phyloP scores from a whole-genome alignment of 257 asterid species.

The Solanum medicagineum region DNA sequence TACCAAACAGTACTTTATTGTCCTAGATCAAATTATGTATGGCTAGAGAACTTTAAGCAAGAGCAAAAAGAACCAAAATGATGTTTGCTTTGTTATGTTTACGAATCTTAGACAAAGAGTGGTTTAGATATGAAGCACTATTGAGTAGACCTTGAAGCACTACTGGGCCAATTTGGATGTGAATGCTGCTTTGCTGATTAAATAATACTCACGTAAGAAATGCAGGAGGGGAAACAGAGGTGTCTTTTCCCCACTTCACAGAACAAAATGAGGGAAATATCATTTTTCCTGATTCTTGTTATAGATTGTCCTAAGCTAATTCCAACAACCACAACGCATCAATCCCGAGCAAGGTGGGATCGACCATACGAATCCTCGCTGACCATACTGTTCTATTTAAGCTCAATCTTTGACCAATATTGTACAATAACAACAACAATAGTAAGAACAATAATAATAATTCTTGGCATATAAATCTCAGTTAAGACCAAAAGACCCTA shows the following conservation, averaged over 20 bases:
- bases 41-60: neutral
- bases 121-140: neutral
- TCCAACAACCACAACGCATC: neutral
- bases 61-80: neutral
- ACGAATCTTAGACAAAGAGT: neutral
- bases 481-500: neutral
- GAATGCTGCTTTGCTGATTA: neutral
- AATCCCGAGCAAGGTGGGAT: neutral
- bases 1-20: neutral
- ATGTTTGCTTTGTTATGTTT: neutral
- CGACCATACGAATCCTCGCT: neutral
- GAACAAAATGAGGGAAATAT: neutral
- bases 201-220: neutral
- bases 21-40: neutral
- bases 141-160: neutral
- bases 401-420: neutral
- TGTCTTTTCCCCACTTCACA: neutral
- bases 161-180: neutral
- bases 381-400: neutral
- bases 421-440: neutral
- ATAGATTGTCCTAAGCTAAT: neutral
- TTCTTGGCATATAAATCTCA: neutral
- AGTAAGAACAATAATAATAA: neutral
- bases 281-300: neutral
- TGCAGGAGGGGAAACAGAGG: neutral